Evolutionary conservation across 495 filamentous ascomycete genomes (phyloP).

Genomic region (Xylona heveae): DNA sequence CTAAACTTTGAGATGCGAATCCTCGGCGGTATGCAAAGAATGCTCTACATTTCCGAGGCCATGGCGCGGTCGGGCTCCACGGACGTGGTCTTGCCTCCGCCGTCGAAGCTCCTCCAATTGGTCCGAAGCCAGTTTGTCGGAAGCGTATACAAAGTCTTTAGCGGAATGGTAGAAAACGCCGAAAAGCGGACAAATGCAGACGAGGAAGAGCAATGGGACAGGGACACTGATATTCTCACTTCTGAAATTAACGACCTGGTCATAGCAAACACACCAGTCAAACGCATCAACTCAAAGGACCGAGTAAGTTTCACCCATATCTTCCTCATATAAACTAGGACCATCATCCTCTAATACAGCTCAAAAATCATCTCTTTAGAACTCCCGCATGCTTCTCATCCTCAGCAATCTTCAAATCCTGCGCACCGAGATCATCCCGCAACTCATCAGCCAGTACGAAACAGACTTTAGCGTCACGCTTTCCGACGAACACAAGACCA

Average conservation of each 20-base stretch:
- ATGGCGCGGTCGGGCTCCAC: slow-evolving; percentile 40
- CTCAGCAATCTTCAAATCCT: slow-evolving; percentile 73
- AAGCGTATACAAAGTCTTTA: slow-evolving; percentile 76
- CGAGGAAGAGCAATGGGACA: slow-evolving; percentile 29
- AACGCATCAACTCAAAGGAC: slow-evolving; percentile 37
- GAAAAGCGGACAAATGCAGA: slow-evolving; percentile 42
- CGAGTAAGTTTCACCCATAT: slow-evolving; percentile 32
- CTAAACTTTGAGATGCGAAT: slow-evolving; percentile 57
- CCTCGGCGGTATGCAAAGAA: slow-evolving; percentile 70
- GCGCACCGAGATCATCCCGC: slow-evolving; percentile 53
- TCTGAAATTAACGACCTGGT: slow-evolving; percentile 7
- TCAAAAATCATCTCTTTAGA: slow-evolving; percentile 22
- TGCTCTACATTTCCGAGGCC: slow-evolving; percentile 77
- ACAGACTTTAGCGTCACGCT: slow-evolving; percentile 73
- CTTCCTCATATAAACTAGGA: no score
- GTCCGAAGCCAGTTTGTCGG: slow-evolving; percentile 74
- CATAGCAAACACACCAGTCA: slow-evolving; percentile 10
- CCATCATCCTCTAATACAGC: no score
- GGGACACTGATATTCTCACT: slow-evolving; percentile 7
- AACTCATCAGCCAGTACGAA: slow-evolving; percentile 72
- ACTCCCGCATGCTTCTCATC: slow-evolving; percentile 80
- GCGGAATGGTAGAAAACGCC: slow-evolving; percentile 90
- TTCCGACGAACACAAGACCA: slow-evolving; percentile 74
- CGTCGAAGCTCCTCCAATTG: slow-evolving; percentile 63
- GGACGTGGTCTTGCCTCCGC: slow-evolving; percentile 64